phyloP scores from a whole-genome alignment of 2,329 filamentous ascomycete species.

The Fusarium equiseti region DNA sequence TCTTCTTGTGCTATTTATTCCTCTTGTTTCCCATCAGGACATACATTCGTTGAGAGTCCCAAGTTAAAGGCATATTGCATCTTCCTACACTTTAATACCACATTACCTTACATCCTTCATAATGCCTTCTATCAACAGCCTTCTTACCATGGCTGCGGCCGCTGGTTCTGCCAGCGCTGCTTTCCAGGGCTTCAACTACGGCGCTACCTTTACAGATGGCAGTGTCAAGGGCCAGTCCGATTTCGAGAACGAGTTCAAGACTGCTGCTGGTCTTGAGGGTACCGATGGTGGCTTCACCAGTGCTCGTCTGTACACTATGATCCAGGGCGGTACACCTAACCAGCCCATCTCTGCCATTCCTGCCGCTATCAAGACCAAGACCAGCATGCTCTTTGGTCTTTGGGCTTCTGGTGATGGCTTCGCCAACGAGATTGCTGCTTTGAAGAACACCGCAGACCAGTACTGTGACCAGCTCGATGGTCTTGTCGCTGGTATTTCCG shows the following conservation, averaged over 20 bases:
- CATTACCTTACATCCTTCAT: slow-evolving; percentile 8
- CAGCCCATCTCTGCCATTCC: slow-evolving; percentile 79
- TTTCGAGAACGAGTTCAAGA: slow-evolving; percentile 77
- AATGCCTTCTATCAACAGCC: slow-evolving; percentile 51
- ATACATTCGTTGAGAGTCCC: slow-evolving; percentile 33
- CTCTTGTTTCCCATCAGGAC: slow-evolving; percentile 4
- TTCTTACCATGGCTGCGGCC: slow-evolving; percentile 53
- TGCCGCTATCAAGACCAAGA: slow-evolving; percentile 84
- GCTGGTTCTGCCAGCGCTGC: slow-evolving; percentile 53
- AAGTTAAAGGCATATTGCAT: neutral
- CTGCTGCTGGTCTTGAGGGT: slow-evolving; percentile 72
- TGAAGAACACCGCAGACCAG: slow-evolving; percentile 74
- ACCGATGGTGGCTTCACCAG: slow-evolving; percentile 73
- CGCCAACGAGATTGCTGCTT: slow-evolving; percentile 78
- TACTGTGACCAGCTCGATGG: slow-evolving; percentile 75
- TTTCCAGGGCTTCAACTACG: slow-evolving; percentile 80
- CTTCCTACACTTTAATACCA: neutral
- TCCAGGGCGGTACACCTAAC: slow-evolving; percentile 75
- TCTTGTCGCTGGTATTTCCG: slow-evolving; percentile 83
- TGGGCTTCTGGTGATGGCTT: slow-evolving; percentile 83
- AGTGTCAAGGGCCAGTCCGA: slow-evolving; percentile 70
- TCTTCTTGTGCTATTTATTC: slow-evolving; percentile 8
- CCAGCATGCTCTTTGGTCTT: slow-evolving; percentile 82
- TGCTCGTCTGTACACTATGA: slow-evolving; percentile 81
- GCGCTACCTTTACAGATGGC: slow-evolving; percentile 70